phyloP scores from a whole-genome alignment of 169 alveolate species.

The Cryptosporidium sp. region DNA sequence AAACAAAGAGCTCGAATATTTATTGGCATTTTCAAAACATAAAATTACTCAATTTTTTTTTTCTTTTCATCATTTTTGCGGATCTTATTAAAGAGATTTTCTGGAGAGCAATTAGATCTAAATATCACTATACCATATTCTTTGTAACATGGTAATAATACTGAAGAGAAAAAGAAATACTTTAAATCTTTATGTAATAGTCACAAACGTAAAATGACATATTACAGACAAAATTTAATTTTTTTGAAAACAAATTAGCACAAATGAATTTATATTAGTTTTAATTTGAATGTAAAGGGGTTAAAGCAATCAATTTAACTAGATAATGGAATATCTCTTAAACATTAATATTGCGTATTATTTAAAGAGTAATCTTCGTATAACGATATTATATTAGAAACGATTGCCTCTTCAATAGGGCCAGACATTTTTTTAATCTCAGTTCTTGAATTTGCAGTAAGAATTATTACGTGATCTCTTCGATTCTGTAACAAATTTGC shows the following conservation, averaged over 20 bases:
- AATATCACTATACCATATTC: background rate
- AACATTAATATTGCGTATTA: background rate
- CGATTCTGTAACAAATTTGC: slow-evolving; percentile 80
- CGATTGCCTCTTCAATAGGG: slow-evolving; percentile 40
- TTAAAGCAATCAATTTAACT: background rate
- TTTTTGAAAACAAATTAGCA: background rate
- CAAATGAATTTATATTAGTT: background rate
- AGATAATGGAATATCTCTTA: background rate
- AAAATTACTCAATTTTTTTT: background rate
- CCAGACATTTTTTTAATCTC: slow-evolving; percentile 10
- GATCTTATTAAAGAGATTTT: background rate
- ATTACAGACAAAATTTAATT: background rate
- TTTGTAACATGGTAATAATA: background rate
- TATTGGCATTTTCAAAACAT: background rate
- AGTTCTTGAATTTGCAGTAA: slow-evolving; percentile 20
- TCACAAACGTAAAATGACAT: background rate
- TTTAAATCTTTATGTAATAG: background rate
- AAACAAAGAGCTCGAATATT: background rate
- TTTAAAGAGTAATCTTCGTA: background rate
- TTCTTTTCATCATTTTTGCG: background rate
- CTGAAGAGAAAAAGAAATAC: background rate
- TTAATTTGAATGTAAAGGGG: slow-evolving; percentile 36
- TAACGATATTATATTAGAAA: slow-evolving; percentile 18
- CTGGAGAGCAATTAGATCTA: background rate
- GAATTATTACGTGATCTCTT: slow-evolving; percentile 29